These are phyloP conservation scores for Microbotryum saponariae DNA, from an alignment of 1,284 basidiomycete genomes.

Conservation along the genomic window DNA sequence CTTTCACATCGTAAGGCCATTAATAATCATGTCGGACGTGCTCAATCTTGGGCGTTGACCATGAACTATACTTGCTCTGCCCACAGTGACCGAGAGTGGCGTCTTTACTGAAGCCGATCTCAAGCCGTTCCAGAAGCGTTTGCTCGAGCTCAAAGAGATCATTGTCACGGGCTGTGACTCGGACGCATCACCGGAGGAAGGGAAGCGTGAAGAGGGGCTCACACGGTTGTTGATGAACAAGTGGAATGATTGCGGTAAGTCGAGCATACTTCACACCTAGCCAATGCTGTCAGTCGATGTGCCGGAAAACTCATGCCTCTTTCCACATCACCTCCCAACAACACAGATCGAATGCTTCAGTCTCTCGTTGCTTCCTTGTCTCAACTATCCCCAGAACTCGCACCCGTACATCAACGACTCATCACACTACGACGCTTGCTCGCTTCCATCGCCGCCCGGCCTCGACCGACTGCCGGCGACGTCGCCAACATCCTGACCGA, in stretches of 20 bases:
- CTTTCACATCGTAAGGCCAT: constrained; percentile 22
- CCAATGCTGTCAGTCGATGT: constrained; percentile 1
- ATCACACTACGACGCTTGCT: constrained; percentile 83
- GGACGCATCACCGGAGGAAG: constrained; percentile 51
- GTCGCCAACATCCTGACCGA: constrained; percentile 87
- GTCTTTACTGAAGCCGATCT: constrained; percentile 86
- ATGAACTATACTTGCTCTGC: constrained; percentile 62
- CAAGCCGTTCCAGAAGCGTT: constrained; percentile 68
- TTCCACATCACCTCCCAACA: background rate
- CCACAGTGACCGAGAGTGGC: constrained; percentile 65
- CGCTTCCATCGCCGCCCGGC: constrained; percentile 77
- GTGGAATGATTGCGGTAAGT: constrained; percentile 81
- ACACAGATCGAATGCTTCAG: constrained; percentile 62
- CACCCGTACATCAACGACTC: constrained; percentile 81
- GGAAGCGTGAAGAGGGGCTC: constrained; percentile 56
- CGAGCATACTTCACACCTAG: constrained; percentile 1
- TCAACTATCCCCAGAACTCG: constrained; percentile 75
- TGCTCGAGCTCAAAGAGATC: constrained; percentile 70
- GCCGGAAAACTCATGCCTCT: constrained; percentile 1
- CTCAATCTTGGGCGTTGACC: constrained; percentile 55
- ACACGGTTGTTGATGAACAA: constrained; percentile 85
- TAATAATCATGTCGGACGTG: background rate
- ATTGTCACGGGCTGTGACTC: constrained; percentile 43
- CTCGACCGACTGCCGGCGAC: constrained; percentile 73
- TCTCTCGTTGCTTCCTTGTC: constrained; percentile 73